Conservation (phyloP, 208 protist species). For the Sergeia podlipaevii region DNA sequence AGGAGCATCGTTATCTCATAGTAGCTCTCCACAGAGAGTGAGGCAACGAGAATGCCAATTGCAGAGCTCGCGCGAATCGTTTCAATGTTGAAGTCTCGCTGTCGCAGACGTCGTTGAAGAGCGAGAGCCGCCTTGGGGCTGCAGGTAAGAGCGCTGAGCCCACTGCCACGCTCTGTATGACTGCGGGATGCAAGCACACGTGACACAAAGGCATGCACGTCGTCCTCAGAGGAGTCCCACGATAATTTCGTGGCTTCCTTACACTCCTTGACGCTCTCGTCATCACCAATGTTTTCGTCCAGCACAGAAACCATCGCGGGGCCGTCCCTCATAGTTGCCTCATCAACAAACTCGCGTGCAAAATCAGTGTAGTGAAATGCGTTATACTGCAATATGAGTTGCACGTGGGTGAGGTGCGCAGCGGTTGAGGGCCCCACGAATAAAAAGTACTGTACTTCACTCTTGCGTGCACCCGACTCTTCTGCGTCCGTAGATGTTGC, state of each 20-base stretch:
- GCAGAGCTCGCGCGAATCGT: slow-evolving; percentile 62
- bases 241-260: not conserved
- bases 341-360: slow-evolving; percentile 32
- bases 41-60: slow-evolving; percentile 85
- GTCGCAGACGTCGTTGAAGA: slow-evolving; percentile 49
- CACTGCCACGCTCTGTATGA: not conserved
- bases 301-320: slow-evolving; percentile 34
- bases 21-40: slow-evolving; percentile 78
- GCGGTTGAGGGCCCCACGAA: slow-evolving; percentile 54
- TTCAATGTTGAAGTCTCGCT: slow-evolving; percentile 83
- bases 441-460: slow-evolving; percentile 54
- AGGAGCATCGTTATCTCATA: slow-evolving; percentile 74
- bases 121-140: slow-evolving; percentile 14
- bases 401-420: slow-evolving; percentile 47
- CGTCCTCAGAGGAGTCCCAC: not conserved
- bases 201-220: not conserved
- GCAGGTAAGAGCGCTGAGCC: not conserved
- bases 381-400: slow-evolving; percentile 68
- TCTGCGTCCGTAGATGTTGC: not conserved
- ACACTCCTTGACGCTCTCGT: not conserved
- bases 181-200: not conserved
- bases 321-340: slow-evolving; percentile 13
- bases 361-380: slow-evolving; percentile 52
- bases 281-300: slow-evolving; percentile 33
- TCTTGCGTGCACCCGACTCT: not conserved